A percentile compares a stretch with the other conserved stretches of the same genome.
Conservation (phyloP, 768 basidiomycete species). For the Tulasnella sp. region DNA sequence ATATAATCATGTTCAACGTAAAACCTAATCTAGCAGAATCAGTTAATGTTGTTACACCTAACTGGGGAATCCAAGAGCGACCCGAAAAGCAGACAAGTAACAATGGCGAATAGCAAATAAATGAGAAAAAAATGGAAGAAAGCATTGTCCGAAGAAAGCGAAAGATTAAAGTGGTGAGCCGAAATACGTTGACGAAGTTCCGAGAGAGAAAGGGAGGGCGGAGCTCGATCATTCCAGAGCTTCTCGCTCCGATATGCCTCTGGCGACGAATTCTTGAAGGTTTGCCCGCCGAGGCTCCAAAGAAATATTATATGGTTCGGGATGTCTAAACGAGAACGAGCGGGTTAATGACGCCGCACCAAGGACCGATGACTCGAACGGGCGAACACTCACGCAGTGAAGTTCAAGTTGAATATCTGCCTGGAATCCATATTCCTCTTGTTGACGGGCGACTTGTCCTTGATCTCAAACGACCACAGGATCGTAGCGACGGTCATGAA, state of each 20-base stretch:
- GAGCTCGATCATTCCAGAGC: neutral
- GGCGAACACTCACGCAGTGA: neutral
- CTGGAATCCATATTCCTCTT: neutral
- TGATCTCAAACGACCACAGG: neutral
- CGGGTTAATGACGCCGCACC: neutral
- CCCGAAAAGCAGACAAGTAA: no score
- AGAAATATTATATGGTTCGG: neutral
- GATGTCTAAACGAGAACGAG: neutral
- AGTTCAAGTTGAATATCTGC: neutral
- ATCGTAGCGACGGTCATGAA: slow-evolving; percentile 6
- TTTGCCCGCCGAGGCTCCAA: neutral
- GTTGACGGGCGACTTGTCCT: neutral
- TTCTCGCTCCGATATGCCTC: neutral
- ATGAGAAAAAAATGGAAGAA: no score
- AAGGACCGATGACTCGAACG: neutral
- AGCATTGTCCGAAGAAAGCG: no score
- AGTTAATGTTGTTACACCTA: no score
- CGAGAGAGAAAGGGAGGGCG: neutral
- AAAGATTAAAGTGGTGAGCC: neutral
- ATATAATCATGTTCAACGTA: no score
- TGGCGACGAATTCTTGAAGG: neutral
- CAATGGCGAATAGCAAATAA: no score
- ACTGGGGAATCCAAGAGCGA: no score
- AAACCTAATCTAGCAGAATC: no score
- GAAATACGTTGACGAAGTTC: neutral